These are phyloP conservation scores for Aureobasidium sp. DNA, from an alignment of 2,329 filamentous ascomycete genomes.

Conservation along the genomic window DNA sequence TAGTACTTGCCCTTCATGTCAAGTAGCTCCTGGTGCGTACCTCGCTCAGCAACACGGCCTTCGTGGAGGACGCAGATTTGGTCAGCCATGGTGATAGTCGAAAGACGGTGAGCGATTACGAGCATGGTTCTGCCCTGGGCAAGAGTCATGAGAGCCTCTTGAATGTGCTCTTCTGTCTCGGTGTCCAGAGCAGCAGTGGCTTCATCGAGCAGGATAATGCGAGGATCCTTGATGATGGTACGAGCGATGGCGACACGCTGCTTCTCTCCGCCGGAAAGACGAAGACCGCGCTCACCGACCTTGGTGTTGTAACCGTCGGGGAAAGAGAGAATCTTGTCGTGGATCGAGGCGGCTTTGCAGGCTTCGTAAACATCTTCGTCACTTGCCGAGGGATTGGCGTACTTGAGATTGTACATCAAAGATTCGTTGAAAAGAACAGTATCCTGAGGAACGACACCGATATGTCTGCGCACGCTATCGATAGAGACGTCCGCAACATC, in stretches of 20 bases:
- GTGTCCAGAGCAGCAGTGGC: conserved; percentile 87
- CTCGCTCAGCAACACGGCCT: conserved; percentile 44
- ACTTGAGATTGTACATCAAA: conserved; percentile 88
- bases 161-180: conserved; percentile 88
- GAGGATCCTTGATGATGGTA: conserved; percentile 84
- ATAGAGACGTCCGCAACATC: conserved; percentile 84
- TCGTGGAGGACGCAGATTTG: conserved; percentile 49
- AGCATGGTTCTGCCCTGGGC: conserved; percentile 83
- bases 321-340: conserved; percentile 84
- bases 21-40: conserved; percentile 44
- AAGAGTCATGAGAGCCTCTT: conserved; percentile 73
- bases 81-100: conserved; percentile 48
- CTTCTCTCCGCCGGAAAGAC: conserved; percentile 84
- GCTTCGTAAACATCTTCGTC: conserved; percentile 76
- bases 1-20: conserved; percentile 39
- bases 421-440: conserved; percentile 92
- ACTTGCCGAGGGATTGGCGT: conserved; percentile 72
- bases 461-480: conserved; percentile 81
- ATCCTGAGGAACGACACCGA: conserved; percentile 95
- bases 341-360: conserved; percentile 80
- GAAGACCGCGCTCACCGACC: conserved; percentile 80
- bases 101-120: conserved; percentile 73
- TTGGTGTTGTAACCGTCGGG: conserved; percentile 83
- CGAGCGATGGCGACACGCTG: conserved; percentile 89
- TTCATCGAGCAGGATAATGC: conserved; percentile 88